phyloP scores from a whole-genome alignment of 139 green algal species.

The Picochlorum sp. region DNA sequence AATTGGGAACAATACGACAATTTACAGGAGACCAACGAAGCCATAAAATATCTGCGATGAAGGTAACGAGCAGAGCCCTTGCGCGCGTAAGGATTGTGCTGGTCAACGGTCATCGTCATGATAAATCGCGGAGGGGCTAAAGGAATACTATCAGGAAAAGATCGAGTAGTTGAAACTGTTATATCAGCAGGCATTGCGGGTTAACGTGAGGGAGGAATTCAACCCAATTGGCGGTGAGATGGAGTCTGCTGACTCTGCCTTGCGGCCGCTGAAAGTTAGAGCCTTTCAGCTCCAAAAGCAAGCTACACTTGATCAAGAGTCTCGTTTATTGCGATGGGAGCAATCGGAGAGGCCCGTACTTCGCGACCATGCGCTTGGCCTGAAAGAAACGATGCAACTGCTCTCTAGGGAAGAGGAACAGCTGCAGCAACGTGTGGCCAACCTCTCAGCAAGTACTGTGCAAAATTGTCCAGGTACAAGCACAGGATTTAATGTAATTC shows the following conservation, averaged over 20 bases:
- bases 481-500: constrained; percentile 37
- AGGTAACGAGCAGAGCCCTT: too few relatives aligned
- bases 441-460: not conserved
- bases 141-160: too few relatives aligned
- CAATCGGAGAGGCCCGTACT: constrained; percentile 11
- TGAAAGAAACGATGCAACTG: constrained; percentile 8
- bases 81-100: too few relatives aligned
- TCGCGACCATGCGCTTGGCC: not conserved
- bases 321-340: constrained; percentile 3
- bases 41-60: too few relatives aligned
- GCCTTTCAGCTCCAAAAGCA: constrained; percentile 8
- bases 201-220: too few relatives aligned
- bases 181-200: too few relatives aligned
- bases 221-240: too few relatives aligned
- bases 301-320: constrained; percentile 1
- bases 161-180: too few relatives aligned
- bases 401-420: constrained; percentile 11
- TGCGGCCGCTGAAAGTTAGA: constrained; percentile 7
- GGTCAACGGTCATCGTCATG: too few relatives aligned
- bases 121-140: too few relatives aligned
- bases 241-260: not conserved
- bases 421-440: constrained; percentile 4
- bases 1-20: too few relatives aligned
- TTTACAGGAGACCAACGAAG: too few relatives aligned
- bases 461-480: constrained; percentile 5